Evolutionary conservation across 192 early-diverging fungal genomes (phyloP), one percentile per base, ranked within the genome.

Genomic region (Backusella morwellensis): DNA sequence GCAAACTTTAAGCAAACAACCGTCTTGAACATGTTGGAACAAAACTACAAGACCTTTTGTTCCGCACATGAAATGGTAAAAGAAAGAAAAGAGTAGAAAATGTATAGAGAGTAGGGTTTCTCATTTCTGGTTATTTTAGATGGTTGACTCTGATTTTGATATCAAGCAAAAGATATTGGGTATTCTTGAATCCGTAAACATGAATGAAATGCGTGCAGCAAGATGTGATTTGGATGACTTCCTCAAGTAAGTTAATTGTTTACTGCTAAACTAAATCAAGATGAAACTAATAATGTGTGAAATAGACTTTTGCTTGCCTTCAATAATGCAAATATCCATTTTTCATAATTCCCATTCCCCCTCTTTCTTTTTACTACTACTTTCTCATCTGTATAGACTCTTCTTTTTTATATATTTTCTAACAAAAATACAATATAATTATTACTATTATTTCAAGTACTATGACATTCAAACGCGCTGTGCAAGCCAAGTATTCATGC

Each of bases 151-250:
- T 74, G 87, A 91, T 21, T 93, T 99, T 85, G 93, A 96, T 81
- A 95, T 95, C 73, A 97, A 97, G 82, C 78, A 81, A 41, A 91
- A 88, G 36, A 91, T 98, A 5, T 71, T 91, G n/a, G 84, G 78
- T 21, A 91, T 99, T 35, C 84, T 99, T 52, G 90, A 92, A 6
- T 81, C 83, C 11, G 78, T 88, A 12, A 90, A 86, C 12, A 90
- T 95, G 82, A 82, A 89, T 3, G 92, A 95, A 41, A 81, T 84
- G 14, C 92, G 98, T 76, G 95, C 97, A 5, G 84, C 93, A 52
- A 99, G 97, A 86, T 89, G 96, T 89, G 96, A 96, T 82, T 88
- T 96, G 82, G 95, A 97, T 79, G 98, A 98, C 79, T 96, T 96
- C 85, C 84, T 99, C 78, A 93, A 91, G 90, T 92, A 85, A 81